phyloP scores from a whole-genome alignment of 352 stramenopile species.

The Plasmopara muralis region DNA sequence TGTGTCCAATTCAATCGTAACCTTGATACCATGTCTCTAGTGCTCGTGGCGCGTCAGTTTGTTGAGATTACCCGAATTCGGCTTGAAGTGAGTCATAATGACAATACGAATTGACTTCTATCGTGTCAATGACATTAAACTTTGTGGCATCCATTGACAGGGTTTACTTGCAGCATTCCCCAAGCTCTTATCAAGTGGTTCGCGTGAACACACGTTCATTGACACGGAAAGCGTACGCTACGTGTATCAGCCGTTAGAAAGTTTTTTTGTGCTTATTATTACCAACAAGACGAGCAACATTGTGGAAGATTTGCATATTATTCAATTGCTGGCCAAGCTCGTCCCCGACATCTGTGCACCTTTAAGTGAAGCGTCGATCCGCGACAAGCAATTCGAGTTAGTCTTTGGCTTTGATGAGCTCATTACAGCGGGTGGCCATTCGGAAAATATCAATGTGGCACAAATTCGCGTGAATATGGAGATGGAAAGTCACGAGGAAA shows the following conservation, averaged over 20 bases:
- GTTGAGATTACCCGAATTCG: conserved; percentile 98
- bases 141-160: conserved; percentile 17
- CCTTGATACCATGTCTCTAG: conserved; percentile 27
- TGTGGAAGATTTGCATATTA: conserved; percentile 97
- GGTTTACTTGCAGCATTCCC: conserved; percentile 98
- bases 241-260: conserved; percentile 98
- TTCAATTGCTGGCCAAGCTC: conserved; percentile 96
- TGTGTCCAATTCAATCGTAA: no score
- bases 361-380: conserved; percentile 91
- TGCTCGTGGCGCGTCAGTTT: conserved; percentile 97
- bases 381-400: conserved; percentile 97
- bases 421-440: conserved; percentile 95
- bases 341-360: conserved; percentile 93
- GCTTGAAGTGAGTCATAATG: conserved; percentile 76
- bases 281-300: conserved; percentile 99
- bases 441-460: conserved; percentile 91
- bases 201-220: conserved; percentile 97
- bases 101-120: no score
- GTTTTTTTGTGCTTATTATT: conserved; percentile 97
- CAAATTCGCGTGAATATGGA: conserved; percentile 96
- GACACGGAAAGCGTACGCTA: conserved; percentile 98
- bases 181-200: conserved; percentile 93
- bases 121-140: neutral
- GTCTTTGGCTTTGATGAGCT: conserved; percentile 99
- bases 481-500: conserved; percentile 99